Base-by-base conservation (phyloP, 305 asterid species). In the Solanum hybrid region DNA sequence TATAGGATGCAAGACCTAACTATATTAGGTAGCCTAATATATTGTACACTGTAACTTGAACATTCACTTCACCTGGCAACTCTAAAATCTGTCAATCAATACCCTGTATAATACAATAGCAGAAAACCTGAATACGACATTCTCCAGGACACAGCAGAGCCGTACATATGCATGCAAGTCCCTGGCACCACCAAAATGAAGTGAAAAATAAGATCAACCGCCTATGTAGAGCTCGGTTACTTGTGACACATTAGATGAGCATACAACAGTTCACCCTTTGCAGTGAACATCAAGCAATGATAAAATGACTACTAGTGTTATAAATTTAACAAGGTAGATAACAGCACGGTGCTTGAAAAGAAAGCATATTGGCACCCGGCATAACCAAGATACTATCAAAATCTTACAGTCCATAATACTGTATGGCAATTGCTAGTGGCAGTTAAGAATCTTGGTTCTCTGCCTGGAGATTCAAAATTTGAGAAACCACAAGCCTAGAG, bases 401-500 rank as follows among this genome's bases (percentile, higher is more conserved):
- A 84, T 84, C 41, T 51, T 51, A 6, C 76, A 20, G 41, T 17
- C 88, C 38, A 31, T 17, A 57, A 31, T 31, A 29, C 11, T 51
- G 29, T 20, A 0, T 31, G 39, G 75, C 38, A 45, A 83, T 26
- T 82, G 26, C 87, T 82, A 2, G 72, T 45, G 22, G 75, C 76
- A 57, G 26, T 91, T 78, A 94, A 77, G 93, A 89, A 89, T 95
- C 97, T 79, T 91, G 93, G 82, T 88, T 89, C 68, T 96, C 96
- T 7, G 95, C 82, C 91, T 91, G 97, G 83, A 95, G 91, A 93
- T 95, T 94, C 90, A 97, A 90, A 86, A 95, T 94, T 86, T 95
- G 98, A 29, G 98, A 96, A 89, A 94, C 94, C 45, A 97, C 95
- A 27, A 96, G 93, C 94, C 93, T 95, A 37, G 98, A 95, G 87